Evolutionary conservation across 1,284 basidiomycete genomes (phyloP).

Genomic region (Gyrodon tennesseensis): DNA sequence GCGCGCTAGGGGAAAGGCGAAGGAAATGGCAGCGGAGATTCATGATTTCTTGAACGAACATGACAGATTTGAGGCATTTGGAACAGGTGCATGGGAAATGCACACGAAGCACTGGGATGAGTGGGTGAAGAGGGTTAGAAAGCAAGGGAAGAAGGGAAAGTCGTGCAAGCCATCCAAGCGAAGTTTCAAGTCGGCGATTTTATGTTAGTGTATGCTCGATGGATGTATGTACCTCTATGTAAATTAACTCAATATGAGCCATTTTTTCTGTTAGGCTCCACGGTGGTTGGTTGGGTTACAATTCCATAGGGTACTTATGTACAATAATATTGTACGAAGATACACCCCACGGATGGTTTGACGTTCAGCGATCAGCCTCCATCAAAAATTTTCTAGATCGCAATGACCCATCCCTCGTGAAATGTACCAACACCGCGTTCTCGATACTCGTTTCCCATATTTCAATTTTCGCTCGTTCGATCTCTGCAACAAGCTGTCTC

Average conservation of each 20-base stretch:
- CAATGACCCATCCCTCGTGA: conserved; percentile 47
- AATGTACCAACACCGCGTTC: conserved; percentile 61
- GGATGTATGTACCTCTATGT: conserved; percentile 33
- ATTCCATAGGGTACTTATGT: not conserved
- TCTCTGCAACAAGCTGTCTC: conserved; percentile 54
- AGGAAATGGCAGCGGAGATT: conserved; percentile 40
- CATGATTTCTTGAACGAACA: conserved; percentile 36
- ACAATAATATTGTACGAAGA: not conserved
- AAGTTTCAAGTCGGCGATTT: conserved; percentile 20
- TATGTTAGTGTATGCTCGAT: conserved; percentile 24
- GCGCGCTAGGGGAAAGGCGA: conserved; percentile 56
- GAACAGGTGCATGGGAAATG: conserved; percentile 27
- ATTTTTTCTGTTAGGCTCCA: not conserved
- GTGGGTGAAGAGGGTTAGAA: conserved; percentile 24
- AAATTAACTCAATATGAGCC: conserved; percentile 27
- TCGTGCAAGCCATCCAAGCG: conserved; percentile 29
- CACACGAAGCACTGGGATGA: conserved; percentile 34
- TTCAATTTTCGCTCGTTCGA: conserved; percentile 61
- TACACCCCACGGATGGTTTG: not conserved
- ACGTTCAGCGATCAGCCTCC: not conserved
- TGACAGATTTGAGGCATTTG: conserved; percentile 30
- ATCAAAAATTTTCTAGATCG: conserved; percentile 1
- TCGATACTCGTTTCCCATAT: conserved; percentile 75
- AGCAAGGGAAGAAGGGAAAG: conserved; percentile 20
- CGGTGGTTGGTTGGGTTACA: not conserved